Percentiles rank a stretch among this genome's conserved stretches.
Evolutionary conservation across 352 stramenopile species (phyloP).

Genomic region (Plasmopara muralis): DNA sequence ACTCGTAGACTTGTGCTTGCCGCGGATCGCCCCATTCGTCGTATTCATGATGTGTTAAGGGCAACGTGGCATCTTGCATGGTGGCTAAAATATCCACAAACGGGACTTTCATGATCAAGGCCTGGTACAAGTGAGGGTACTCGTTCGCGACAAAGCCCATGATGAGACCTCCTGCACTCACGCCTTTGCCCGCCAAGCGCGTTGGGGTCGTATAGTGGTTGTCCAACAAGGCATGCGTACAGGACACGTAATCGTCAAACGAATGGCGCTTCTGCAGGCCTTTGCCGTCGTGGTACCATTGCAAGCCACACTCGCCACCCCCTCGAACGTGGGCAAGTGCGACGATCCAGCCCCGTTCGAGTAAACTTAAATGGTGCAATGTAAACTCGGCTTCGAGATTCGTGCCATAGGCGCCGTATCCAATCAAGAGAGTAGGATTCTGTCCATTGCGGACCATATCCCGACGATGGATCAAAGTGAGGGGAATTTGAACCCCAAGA

Average conservation of each 20-base stretch:
- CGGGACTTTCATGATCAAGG: conserved; percentile 82
- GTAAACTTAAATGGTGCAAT: conserved; percentile 71
- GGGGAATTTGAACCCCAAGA: conserved; percentile 39
- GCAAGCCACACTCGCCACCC: conserved; percentile 80
- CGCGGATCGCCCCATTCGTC: conserved; percentile 87
- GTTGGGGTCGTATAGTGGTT: conserved; percentile 52
- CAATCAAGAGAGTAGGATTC: conserved; percentile 81
- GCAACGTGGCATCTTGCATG: conserved; percentile 80
- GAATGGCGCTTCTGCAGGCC: conserved; percentile 75
- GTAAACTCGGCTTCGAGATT: conserved; percentile 86
- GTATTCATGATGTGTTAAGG: conserved; percentile 89
- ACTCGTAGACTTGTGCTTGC: conserved; percentile 31
- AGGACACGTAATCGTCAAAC: conserved; percentile 81
- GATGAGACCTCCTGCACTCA: conserved; percentile 82
- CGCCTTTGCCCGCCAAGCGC: conserved; percentile 62
- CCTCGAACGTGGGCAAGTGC: conserved; percentile 86
- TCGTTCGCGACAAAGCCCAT: conserved; percentile 86
- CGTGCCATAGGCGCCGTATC: conserved; percentile 86
- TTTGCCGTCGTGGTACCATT: conserved; percentile 84
- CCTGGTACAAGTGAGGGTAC: conserved; percentile 58
- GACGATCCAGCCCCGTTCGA: conserved; percentile 85
- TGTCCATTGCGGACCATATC: conserved; percentile 41
- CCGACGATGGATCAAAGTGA: conserved; percentile 74
- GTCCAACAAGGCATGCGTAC: conserved; percentile 55
- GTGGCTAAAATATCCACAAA: conserved; percentile 86